Conservation (phyloP, 257 asterid species). For the Paraleonurus japonicus region DNA sequence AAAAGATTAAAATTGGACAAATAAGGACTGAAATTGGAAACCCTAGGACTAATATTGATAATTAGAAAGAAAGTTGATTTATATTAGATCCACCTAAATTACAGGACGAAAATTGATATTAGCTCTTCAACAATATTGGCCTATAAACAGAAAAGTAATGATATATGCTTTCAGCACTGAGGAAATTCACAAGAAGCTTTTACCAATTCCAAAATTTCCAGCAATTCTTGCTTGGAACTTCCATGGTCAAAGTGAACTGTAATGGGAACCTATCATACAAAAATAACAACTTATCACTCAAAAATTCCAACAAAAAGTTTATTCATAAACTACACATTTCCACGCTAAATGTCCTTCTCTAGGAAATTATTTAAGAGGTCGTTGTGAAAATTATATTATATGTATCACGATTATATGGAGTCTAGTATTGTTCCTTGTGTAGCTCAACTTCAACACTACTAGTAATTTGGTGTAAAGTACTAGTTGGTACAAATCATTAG, state of each 20-base stretch:
- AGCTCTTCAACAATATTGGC: background rate
- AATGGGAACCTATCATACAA: slow-evolving; percentile 74
- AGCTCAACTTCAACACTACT: background rate
- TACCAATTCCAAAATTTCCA: slow-evolving; percentile 85
- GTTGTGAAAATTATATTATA: background rate
- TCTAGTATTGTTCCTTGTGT: background rate
- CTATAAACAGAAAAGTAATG: background rate
- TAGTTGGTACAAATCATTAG: background rate
- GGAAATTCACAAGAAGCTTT: slow-evolving; percentile 29
- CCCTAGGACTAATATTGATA: too few relatives aligned
- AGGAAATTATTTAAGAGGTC: slow-evolving; percentile 1
- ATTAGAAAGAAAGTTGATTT: too few relatives aligned
- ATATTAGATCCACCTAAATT: too few relatives aligned
- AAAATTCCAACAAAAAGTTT: background rate
- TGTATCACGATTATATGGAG: background rate
- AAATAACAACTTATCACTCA: slow-evolving; percentile 8
- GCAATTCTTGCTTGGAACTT: slow-evolving; percentile 74
- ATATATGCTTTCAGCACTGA: background rate
- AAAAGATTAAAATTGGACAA: background rate
- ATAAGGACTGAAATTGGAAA: too few relatives aligned
- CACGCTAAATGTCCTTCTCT: slow-evolving; percentile 1
- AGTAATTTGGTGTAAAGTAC: background rate
- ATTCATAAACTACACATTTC: background rate
- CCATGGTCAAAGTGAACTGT: slow-evolving; percentile 99
- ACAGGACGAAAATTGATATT: background rate